Percentiles rank a stretch among this genome's conserved stretches.
phyloP scores from a whole-genome alignment of 495 filamentous ascomycete species.

The Acidiella bohemica region DNA sequence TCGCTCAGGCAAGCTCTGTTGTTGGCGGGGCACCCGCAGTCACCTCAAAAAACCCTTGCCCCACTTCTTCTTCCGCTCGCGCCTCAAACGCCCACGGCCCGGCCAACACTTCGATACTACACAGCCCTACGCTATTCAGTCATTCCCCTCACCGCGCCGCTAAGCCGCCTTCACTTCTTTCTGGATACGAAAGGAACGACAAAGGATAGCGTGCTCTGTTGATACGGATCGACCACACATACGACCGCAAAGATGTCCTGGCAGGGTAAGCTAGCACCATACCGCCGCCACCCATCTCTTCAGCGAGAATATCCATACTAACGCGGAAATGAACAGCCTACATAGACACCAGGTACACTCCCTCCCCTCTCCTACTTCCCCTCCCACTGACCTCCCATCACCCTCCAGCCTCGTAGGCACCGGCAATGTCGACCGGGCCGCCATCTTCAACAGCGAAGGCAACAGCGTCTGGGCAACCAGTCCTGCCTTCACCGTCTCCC shows the following conservation, averaged over 20 bases:
- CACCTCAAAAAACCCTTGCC: no score
- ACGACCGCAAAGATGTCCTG: constrained; percentile 17
- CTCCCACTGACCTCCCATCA: neutral
- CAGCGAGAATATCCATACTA: neutral
- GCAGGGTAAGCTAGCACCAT: constrained; percentile 17
- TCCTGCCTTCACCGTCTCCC: constrained; percentile 48
- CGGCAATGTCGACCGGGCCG: constrained; percentile 73
- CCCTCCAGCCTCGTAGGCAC: constrained; percentile 57
- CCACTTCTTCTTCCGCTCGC: no score
- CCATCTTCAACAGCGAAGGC: constrained; percentile 70
- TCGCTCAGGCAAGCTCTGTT: no score
- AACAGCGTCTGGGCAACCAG: constrained; percentile 73
- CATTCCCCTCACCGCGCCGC: no score
- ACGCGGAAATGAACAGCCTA: constrained; percentile 37
- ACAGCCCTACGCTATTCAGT: no score
- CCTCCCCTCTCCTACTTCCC: neutral
- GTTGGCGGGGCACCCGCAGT: no score
- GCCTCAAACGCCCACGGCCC: no score
- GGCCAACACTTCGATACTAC: no score
- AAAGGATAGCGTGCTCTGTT: no score
- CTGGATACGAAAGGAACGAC: no score
- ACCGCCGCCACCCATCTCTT: neutral
- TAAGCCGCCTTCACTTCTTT: no score
- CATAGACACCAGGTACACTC: constrained; percentile 49
- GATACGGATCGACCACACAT: no score